Percentiles rank a stretch among this genome's conserved stretches.
These are phyloP conservation scores for Globisporangium solare DNA, from an alignment of 352 stramenopile genomes.

Conservation along the genomic window DNA sequence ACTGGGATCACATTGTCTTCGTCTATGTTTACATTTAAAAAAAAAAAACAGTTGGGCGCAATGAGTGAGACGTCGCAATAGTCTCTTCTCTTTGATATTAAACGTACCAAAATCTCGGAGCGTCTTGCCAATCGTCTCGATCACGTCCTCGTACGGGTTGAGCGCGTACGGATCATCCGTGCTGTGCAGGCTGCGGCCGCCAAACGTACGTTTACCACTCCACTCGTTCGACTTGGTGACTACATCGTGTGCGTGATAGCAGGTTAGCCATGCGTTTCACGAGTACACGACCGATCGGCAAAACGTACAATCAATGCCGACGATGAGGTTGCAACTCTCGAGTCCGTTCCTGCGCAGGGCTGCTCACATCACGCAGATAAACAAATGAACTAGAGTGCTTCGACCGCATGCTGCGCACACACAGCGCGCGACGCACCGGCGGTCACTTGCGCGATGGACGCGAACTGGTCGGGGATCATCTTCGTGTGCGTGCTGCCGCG, in stretches of 20 bases:
- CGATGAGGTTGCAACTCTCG: conserved; percentile 82
- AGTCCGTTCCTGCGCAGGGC: conserved; percentile 71
- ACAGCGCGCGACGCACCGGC: conserved; percentile 15
- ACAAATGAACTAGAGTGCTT: background rate
- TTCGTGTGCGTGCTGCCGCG: conserved; percentile 12
- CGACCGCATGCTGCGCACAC: no score
- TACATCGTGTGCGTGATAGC: conserved; percentile 13
- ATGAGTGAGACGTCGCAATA: conserved; percentile 5
- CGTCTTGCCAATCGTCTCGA: conserved; percentile 73
- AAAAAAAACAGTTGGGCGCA: background rate
- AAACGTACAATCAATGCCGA: conserved; percentile 81
- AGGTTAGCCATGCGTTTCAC: background rate
- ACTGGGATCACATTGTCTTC: conserved; percentile 83
- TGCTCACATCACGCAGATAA: background rate
- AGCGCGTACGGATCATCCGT: conserved; percentile 34
- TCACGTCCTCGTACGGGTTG: conserved; percentile 86
- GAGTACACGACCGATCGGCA: background rate
- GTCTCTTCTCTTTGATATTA: no score
- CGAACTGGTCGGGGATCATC: conserved; percentile 74
- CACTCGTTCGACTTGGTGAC: conserved; percentile 89
- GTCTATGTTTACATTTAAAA: conserved; percentile 38
- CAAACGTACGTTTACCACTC: conserved; percentile 82
- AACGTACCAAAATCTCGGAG: conserved; percentile 65
- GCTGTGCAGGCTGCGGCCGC: conserved; percentile 59
- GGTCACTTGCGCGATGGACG: conserved; percentile 62